Base-by-base conservation (phyloP, 805 yeast genomes). In the Yamadazyma kitorensis region DNA sequence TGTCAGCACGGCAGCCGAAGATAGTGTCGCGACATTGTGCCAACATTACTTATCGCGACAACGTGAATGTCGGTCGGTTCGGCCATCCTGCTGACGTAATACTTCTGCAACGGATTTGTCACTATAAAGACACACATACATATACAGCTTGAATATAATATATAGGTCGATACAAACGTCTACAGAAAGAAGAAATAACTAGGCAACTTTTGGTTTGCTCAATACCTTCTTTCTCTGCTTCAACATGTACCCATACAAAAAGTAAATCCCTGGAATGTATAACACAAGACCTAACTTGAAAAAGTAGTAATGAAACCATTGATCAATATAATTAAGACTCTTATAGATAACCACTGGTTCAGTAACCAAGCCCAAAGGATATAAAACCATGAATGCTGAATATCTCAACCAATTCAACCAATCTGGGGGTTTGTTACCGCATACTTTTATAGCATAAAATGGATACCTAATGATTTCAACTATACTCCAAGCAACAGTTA, bases 251-350 rank as follows among this genome's bases (percentile, higher is more conserved):
- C 41, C 33, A 40, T 57, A 60, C 14, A 61, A 40, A 15, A 37
- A 26, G 13, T 44, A 27, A 34, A 61, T 55, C 3, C 67, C 66
- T 3, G 67, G 67, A 5, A 59, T 15, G 32, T 61, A 61, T 44
- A 59, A 35, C 2, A 48, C 52, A 21, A 52, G 48, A 4, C 43
- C 44, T 1, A 51, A 34, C 11, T 51, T 33, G 30, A 57, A 59
- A 21, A 40, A 40, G 32, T 41, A 45, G 41, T 57, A 51, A 24
- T 40, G 42, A 24, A 37, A 34, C 14, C 24, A 24, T 15, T 28
- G 5, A 9, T 17, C 12, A 10, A 30, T 31, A 17, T 25, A 29
- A 5, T 17, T 30, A 14, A 58, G 37, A 15, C 60, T 47, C 29
- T 41, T 16, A 39, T 52, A 59, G 29, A 59, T 59, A 18, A 54